Base-by-base conservation (phyloP, 441 rosid species). In the Bruguiera hainesii region DNA sequence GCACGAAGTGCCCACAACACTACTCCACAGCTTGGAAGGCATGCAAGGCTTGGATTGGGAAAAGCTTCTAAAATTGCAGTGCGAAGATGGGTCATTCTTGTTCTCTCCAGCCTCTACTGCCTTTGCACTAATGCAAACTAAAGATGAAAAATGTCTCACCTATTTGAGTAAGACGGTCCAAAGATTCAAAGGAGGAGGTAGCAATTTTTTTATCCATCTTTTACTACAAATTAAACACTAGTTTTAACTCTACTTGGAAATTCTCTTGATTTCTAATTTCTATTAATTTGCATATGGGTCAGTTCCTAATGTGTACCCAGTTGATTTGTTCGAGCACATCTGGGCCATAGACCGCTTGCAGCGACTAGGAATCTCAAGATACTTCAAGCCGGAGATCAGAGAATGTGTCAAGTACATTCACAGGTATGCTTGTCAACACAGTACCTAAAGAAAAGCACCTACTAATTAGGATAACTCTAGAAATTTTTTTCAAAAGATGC, bases 31-130 rank as follows among this genome's bases (percentile, higher is more conserved):
- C 82, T 82, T 95, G 80, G 99, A 92, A 75, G 98, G 99, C 61
- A 87, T 95, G 97, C 73, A 66, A 48, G 89, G 77, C 58, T 71
- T 90, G 61, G 86, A 92, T 56, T 95, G 97, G 99, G 83, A 84
- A 67, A 87, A 79, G 77, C 99, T 95, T 28, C 73, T 90, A 64
- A 87, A 85, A 67, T 77, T 95, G 73, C 98, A 86, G 80, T 74
- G 82, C 74, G 51, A 67, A 73, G 91, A 95, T 56, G 99, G 99
- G 48, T 95, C 97, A 18, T 88, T 95, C 76, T 80, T 95, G 73
- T 90, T 86, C 73, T 95, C 97, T 67, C 98, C 98, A 60, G 82
- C 99, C 58, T 87, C 98, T 75, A 95, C 98, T 33, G 98, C 99
- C 66, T 92, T 79, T 64, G 98, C 98, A 10, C 88, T 89, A 75